Percentiles rank a stretch among this genome's conserved stretches.
phyloP scores from a whole-genome alignment of 73 alveolate genomes.

The Symbiodinium pilosum region DNA sequence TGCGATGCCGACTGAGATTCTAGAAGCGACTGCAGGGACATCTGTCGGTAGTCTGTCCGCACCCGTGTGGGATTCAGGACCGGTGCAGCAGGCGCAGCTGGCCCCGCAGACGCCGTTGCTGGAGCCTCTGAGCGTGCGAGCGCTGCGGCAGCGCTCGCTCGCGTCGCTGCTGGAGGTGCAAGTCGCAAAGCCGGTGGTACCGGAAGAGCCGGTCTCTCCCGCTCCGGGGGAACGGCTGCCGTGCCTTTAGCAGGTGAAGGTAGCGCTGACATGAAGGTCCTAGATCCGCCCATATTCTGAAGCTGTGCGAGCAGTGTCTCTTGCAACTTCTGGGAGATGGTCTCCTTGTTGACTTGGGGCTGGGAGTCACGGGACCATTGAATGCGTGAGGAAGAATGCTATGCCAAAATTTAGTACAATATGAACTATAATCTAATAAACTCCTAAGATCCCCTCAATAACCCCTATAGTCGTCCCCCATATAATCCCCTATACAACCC shows the following conservation, averaged over 20 bases:
- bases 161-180: neutral
- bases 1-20: conserved; percentile 29
- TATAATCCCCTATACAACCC: too few relatives aligned
- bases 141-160: too few relatives aligned
- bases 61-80: conserved; percentile 21
- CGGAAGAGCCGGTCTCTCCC: neutral
- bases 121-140: neutral
- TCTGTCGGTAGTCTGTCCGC: conserved; percentile 91
- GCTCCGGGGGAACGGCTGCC: neutral
- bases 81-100: neutral
- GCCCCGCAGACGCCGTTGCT: neutral
- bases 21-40: conserved; percentile 28
- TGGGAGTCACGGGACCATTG: too few relatives aligned
- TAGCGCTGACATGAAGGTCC: conserved; percentile 20
- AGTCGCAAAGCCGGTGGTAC: neutral
- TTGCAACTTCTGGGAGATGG: conserved; percentile 39
- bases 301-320: conserved; percentile 47
- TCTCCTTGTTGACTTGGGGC: too few relatives aligned
- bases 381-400: too few relatives aligned
- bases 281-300: conserved; percentile 23
- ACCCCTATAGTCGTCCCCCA: too few relatives aligned
- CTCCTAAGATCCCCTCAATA: too few relatives aligned
- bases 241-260: neutral
- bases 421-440: too few relatives aligned
- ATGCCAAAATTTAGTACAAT: too few relatives aligned